These are phyloP conservation scores for Leptographium radiaticola DNA, from an alignment of 2,329 filamentous ascomycete species.

Conservation along the genomic window DNA sequence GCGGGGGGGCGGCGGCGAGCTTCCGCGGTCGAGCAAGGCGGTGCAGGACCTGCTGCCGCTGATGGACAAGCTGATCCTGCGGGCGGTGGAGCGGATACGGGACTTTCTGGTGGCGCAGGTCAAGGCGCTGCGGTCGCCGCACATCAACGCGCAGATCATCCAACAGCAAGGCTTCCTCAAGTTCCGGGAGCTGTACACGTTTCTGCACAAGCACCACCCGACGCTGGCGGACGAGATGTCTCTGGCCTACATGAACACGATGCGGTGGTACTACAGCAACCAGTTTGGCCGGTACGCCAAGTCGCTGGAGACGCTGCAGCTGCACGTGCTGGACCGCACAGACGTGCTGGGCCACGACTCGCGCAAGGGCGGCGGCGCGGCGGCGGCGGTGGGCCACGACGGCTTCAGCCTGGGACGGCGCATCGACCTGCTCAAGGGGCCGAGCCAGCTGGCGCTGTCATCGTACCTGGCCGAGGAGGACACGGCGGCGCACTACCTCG, in stretches of 20 bases:
- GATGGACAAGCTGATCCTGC: slow-evolving; percentile 62
- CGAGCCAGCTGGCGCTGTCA: slow-evolving; percentile 62
- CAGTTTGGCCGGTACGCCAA: slow-evolving; percentile 83
- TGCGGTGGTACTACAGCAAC: slow-evolving; percentile 94
- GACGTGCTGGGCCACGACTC: slow-evolving; percentile 76
- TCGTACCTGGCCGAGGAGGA: slow-evolving; percentile 90
- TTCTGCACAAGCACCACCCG: slow-evolving; percentile 70
- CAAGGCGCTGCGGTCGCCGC: slow-evolving; percentile 83
- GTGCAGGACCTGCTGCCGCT: slow-evolving; percentile 74
- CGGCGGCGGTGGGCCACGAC: slow-evolving; percentile 55
- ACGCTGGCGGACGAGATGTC: slow-evolving; percentile 81
- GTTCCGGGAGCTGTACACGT: slow-evolving; percentile 79
- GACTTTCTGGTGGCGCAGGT: slow-evolving; percentile 93
- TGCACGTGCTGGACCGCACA: slow-evolving; percentile 71
- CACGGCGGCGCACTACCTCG: slow-evolving; percentile 66
- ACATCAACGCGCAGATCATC: slow-evolving; percentile 93
- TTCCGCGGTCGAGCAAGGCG: slow-evolving; percentile 49
- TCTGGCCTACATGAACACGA: slow-evolving; percentile 92
- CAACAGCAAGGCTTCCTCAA: slow-evolving; percentile 84
- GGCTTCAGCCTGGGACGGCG: slow-evolving; percentile 81
- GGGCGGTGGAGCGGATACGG: slow-evolving; percentile 85
- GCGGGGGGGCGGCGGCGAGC: slow-evolving; percentile 24
- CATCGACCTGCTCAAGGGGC: slow-evolving; percentile 65
- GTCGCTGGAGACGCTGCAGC: slow-evolving; percentile 69
- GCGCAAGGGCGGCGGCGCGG: background rate